phyloP scores from a whole-genome alignment of 345 rosid genomes.

The Aurinia saxatilis region DNA sequence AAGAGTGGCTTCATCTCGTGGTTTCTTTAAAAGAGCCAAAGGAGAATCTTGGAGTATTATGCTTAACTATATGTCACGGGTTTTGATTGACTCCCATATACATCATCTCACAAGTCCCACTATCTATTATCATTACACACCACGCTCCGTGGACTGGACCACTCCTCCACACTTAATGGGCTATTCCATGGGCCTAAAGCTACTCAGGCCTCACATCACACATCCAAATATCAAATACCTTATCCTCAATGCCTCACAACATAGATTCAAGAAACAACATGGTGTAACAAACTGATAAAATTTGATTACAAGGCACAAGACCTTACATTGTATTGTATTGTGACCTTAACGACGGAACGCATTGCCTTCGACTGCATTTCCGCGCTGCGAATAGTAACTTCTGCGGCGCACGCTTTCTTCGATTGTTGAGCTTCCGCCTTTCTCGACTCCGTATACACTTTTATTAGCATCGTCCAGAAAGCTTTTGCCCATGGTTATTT shows the following conservation, averaged over 20 bases:
- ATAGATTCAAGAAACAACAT: not conserved
- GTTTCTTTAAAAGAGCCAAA: constrained; percentile 19
- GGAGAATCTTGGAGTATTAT: constrained; percentile 25
- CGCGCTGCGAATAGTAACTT: constrained; percentile 68
- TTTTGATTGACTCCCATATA: constrained; percentile 1
- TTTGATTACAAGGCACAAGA: not conserved
- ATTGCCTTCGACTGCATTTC: constrained; percentile 64
- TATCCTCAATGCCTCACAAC: not conserved
- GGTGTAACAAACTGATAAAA: not conserved
- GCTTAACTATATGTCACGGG: constrained; percentile 30
- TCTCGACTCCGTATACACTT: constrained; percentile 84
- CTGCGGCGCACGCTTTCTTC: constrained; percentile 94
- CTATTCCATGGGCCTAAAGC: constrained; percentile 8
- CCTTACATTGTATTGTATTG: not conserved
- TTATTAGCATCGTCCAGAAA: constrained; percentile 79
- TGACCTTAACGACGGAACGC: constrained; percentile 64
- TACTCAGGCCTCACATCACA: not conserved
- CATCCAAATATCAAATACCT: not conserved
- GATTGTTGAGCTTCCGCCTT: constrained; percentile 81
- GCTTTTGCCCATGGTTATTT: constrained; percentile 44
- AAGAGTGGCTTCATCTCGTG: constrained; percentile 27
- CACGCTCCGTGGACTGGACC: constrained; percentile 15
- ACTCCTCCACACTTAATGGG: constrained; percentile 8
- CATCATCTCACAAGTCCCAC: constrained; percentile 21
- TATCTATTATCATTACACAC: not conserved